Conservation (phyloP, 2,329 filamentous ascomycete genomes). For the Pseudonectria foliicola region DNA sequence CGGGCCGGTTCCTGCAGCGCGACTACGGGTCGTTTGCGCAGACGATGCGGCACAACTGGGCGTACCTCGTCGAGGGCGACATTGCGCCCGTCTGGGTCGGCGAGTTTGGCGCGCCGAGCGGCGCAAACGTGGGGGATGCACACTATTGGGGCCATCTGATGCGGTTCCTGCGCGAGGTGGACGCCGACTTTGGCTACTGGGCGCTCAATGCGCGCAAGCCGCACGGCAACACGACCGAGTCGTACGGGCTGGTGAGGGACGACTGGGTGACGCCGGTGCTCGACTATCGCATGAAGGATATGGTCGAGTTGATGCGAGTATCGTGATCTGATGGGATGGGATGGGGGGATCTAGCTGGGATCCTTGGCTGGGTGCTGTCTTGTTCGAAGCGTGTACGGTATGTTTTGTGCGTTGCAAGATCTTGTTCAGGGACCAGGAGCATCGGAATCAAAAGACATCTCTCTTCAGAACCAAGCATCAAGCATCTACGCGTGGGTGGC, state of each 20-base stretch:
- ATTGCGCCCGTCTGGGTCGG: conserved; percentile 58
- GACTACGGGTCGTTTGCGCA: conserved; percentile 54
- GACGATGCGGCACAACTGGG: conserved; percentile 61
- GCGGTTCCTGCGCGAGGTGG: conserved; percentile 47
- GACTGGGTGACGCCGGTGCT: conserved; percentile 57
- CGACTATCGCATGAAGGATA: conserved; percentile 57
- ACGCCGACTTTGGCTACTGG: conserved; percentile 65
- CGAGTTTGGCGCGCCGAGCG: conserved; percentile 54
- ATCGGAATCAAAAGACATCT: no score
- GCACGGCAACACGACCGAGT: conserved; percentile 47
- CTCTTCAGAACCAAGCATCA: no score
- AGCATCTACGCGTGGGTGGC: no score
- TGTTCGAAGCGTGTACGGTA: no score
- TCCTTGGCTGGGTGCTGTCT: no score
- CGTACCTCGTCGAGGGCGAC: conserved; percentile 45
- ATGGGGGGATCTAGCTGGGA: no score
- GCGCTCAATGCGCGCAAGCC: conserved; percentile 61
- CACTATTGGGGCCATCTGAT: conserved; percentile 62
- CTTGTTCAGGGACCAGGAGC: no score
- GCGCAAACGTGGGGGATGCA: conserved; percentile 47
- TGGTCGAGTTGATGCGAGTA: conserved; percentile 44
- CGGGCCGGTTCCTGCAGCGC: conserved; percentile 53
- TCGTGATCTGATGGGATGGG: conserved; percentile 1
- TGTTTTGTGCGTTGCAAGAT: no score
- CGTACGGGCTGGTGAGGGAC: conserved; percentile 54